These are phyloP conservation scores for Fusarium tuaranense DNA, from an alignment of 2,329 filamentous ascomycete genomes.

Conservation along the genomic window DNA sequence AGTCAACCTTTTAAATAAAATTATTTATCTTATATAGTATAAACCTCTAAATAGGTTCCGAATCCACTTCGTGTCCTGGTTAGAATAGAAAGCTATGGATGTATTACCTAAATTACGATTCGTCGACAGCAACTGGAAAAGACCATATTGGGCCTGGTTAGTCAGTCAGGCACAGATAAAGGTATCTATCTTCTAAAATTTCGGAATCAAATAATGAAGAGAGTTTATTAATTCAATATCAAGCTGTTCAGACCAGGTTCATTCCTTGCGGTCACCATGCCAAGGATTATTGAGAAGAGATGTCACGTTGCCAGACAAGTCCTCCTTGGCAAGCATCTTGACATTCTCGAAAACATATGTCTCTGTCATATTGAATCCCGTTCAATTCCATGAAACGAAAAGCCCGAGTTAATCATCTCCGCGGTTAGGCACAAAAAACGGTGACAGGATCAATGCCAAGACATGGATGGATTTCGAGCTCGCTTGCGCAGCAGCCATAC, in stretches of 20 bases:
- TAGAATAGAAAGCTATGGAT: too few species aligned
- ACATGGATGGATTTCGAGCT: neutral
- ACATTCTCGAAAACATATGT: neutral
- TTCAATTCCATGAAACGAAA: neutral
- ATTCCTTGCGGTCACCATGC: neutral
- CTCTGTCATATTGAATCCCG: neutral
- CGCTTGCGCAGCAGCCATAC: neutral
- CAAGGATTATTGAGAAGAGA: neutral
- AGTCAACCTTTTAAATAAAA: neutral
- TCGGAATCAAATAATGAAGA: neutral
- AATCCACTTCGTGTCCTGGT: rapidly evolving
- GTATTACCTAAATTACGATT: too few species aligned
- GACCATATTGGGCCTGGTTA: too few species aligned
- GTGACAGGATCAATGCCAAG: neutral
- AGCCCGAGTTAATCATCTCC: neutral
- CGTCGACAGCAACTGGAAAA: too few species aligned
- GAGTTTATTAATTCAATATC: neutral
- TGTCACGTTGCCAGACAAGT: neutral
- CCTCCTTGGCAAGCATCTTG: neutral
- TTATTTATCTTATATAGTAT: neutral
- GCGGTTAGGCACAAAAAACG: neutral
- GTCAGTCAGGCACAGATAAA: neutral
- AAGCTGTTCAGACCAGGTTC: neutral
- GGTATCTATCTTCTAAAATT: neutral
- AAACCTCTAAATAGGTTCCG: rapidly evolving